Percentiles rank a stretch among this genome's conserved stretches.
These are phyloP conservation scores for Stipa capillata DNA, from an alignment of 176 grass and related monocot genomes.

Conservation along the genomic window DNA sequence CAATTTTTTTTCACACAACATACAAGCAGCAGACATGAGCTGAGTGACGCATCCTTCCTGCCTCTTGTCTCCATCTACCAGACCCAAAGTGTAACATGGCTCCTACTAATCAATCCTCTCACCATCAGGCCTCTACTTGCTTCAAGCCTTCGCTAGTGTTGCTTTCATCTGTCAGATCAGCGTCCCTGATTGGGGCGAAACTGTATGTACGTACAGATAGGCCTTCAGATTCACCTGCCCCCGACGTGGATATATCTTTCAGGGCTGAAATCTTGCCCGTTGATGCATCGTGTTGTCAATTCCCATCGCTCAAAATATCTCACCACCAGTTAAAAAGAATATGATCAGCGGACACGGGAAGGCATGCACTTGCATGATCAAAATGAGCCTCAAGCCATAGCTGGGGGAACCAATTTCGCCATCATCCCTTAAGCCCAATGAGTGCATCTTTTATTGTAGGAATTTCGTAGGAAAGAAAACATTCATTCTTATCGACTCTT, in stretches of 20 bases:
- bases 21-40: neutral
- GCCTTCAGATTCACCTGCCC: slow-evolving; percentile 17
- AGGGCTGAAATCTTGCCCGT: neutral
- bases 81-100: neutral
- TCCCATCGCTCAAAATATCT: neutral
- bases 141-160: slow-evolving; percentile 12
- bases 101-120: neutral
- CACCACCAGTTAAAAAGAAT: no score
- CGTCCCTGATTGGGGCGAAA: slow-evolving; percentile 12
- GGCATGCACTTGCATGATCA: neutral
- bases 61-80: neutral
- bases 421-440: no score
- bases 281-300: neutral
- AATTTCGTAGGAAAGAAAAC: neutral
- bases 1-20: neutral
- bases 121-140: slow-evolving; percentile 10
- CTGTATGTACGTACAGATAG: neutral
- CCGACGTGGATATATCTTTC: slow-evolving; percentile 26
- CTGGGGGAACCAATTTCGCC: no score
- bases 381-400: neutral
- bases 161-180: slow-evolving; percentile 22
- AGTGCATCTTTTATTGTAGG: neutral
- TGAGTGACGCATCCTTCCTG: neutral
- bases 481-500: neutral
- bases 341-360: no score